phyloP scores from a whole-genome alignment of 2,329 filamentous ascomycete species.

The Incumbomyces lentus region DNA sequence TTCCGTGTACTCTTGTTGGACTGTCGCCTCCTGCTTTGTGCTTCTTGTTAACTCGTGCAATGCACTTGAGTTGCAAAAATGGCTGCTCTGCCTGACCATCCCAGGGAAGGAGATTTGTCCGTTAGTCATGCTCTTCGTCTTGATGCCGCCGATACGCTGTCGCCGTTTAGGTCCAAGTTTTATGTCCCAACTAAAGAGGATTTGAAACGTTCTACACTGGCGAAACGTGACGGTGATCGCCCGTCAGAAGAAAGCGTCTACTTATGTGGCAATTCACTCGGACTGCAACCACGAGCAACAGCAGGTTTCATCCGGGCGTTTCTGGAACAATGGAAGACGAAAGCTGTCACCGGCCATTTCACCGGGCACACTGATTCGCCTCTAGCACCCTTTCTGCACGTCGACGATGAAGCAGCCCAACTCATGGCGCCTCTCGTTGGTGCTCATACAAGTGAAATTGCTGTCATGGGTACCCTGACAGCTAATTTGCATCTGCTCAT shows the following conservation, averaged over 20 bases:
- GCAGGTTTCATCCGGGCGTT: conserved; percentile 59
- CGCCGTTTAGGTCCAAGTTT: conserved; percentile 58
- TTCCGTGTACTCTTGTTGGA: too few species aligned
- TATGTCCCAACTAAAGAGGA: conserved; percentile 66
- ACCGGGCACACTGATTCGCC: conserved; percentile 55
- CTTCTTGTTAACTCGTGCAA: too few species aligned
- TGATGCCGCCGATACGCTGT: conserved; percentile 52
- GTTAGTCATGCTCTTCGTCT: conserved; percentile 26
- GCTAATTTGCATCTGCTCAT: conserved; percentile 72
- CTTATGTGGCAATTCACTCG: conserved; percentile 82
- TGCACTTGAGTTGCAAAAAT: neutral
- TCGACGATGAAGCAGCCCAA: conserved; percentile 63
- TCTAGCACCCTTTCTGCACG: conserved; percentile 63
- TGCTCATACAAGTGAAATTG: conserved; percentile 61
- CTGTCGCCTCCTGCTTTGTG: too few species aligned
- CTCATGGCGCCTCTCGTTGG: conserved; percentile 67
- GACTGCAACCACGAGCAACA: conserved; percentile 65
- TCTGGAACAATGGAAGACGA: conserved; percentile 71
- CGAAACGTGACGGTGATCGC: conserved; percentile 26
- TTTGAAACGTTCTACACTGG: conserved; percentile 52
- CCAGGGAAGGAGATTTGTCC: too few species aligned
- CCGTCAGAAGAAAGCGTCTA: conserved; percentile 49
- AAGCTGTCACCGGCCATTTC: conserved; percentile 81
- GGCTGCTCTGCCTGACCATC: neutral
- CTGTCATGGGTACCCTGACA: conserved; percentile 80